A percentile compares a stretch with the other conserved stretches of the same genome.
phyloP scores from a whole-genome alignment of 208 protist genomes.

The Wallacemonas sp. region DNA sequence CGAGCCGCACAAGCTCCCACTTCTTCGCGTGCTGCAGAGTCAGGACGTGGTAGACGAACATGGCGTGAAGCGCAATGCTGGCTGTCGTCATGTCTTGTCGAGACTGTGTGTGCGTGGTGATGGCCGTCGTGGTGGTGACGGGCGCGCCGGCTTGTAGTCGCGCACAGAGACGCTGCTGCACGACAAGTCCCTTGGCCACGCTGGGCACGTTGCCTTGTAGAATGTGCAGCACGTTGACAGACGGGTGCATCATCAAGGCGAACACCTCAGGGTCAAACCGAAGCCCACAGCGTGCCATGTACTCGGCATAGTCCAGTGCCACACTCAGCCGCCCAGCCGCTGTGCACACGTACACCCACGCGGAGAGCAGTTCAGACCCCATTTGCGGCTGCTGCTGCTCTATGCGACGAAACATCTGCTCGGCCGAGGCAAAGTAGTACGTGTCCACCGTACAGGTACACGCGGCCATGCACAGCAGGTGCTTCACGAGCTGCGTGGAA shows the following conservation, averaged over 20 bases:
- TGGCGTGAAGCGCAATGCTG: slow-evolving; percentile 66
- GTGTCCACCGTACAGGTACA: slow-evolving; percentile 67
- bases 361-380: slow-evolving; percentile 46
- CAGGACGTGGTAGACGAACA: slow-evolving; percentile 79
- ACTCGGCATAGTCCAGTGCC: slow-evolving; percentile 40
- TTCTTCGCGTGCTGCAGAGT: slow-evolving; percentile 72
- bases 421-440: slow-evolving; percentile 71
- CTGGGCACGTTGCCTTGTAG: slow-evolving; percentile 27
- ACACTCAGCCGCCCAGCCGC: slow-evolving; percentile 55
- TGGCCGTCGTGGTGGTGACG: background rate
- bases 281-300: slow-evolving; percentile 51
- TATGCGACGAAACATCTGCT: slow-evolving; percentile 59
- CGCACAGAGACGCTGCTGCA: slow-evolving; percentile 65
- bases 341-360: slow-evolving; percentile 70
- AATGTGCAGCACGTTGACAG: slow-evolving; percentile 36
- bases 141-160: slow-evolving; percentile 15
- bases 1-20: slow-evolving; percentile 71
- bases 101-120: background rate
- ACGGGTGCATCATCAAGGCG: slow-evolving; percentile 73
- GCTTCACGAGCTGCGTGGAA: slow-evolving; percentile 28
- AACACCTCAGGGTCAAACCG: slow-evolving; percentile 73
- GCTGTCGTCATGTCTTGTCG: slow-evolving; percentile 10
- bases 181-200: slow-evolving; percentile 54
- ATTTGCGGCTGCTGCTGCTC: slow-evolving; percentile 77
- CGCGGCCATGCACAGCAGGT: slow-evolving; percentile 62